Conservation (phyloP, 2,329 filamentous ascomycete genomes). For the Alternaria gansuensis region DNA sequence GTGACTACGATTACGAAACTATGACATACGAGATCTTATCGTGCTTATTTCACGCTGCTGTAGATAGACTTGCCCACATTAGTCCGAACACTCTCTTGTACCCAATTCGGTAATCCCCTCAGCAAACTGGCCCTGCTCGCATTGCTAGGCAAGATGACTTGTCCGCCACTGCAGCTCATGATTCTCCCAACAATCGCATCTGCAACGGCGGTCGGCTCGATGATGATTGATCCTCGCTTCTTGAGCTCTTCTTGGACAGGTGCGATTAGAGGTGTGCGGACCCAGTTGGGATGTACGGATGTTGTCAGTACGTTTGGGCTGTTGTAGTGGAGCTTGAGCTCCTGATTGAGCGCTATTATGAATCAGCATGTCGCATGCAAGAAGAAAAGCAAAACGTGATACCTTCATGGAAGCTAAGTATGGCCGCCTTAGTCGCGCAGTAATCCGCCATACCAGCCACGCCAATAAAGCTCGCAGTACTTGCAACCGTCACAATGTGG, state of each 20-base stretch:
- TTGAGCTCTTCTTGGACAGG: slow-evolving; percentile 46
- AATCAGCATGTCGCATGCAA: slow-evolving; percentile 30
- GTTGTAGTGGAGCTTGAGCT: slow-evolving; percentile 53
- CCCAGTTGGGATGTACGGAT: slow-evolving; percentile 56
- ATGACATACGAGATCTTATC: neutral
- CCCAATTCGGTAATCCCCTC: slow-evolving; percentile 59
- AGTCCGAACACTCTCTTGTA: slow-evolving; percentile 54
- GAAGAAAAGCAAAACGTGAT: slow-evolving; percentile 53
- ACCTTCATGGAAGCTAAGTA: slow-evolving; percentile 65
- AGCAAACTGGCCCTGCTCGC: slow-evolving; percentile 42
- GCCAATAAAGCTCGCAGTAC: slow-evolving; percentile 60
- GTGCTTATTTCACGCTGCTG: slow-evolving; percentile 17
- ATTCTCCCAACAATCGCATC: slow-evolving; percentile 56
- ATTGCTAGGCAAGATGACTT: slow-evolving; percentile 52
- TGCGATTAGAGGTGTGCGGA: slow-evolving; percentile 53
- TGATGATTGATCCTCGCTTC: slow-evolving; percentile 41
- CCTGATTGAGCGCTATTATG: slow-evolving; percentile 44
- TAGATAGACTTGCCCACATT: slow-evolving; percentile 30
- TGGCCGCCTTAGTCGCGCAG: slow-evolving; percentile 61
- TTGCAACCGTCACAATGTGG: slow-evolving; percentile 66
- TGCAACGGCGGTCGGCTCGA: slow-evolving; percentile 53
- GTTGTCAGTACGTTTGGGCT: slow-evolving; percentile 55
- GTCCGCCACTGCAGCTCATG: slow-evolving; percentile 51
- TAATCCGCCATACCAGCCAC: slow-evolving; percentile 63
- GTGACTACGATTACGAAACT: neutral